A percentile compares a stretch with the other conserved stretches of the same genome.
phyloP scores from a whole-genome alignment of 2,329 filamentous ascomycete genomes.

The Verticillium nubilum region DNA sequence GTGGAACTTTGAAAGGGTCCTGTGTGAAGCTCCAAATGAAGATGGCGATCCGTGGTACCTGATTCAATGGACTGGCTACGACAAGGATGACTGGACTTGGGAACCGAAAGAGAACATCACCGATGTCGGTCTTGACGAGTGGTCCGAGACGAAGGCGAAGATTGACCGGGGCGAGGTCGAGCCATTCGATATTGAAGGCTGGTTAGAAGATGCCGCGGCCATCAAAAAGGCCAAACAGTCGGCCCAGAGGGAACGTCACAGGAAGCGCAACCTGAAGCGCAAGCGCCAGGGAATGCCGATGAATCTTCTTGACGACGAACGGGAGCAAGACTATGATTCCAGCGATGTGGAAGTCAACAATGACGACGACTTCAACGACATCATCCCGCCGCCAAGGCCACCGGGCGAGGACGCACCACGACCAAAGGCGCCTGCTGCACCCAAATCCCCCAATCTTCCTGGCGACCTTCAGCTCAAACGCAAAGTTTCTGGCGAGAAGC shows the following conservation, averaged over 20 bases:
- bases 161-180: slow-evolving; percentile 23
- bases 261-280: slow-evolving; percentile 6
- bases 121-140: slow-evolving; percentile 30
- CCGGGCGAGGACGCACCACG: not conserved
- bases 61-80: slow-evolving; percentile 30
- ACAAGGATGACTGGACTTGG: slow-evolving; percentile 37
- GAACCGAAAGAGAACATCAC: slow-evolving; percentile 41
- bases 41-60: slow-evolving; percentile 23
- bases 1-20: slow-evolving; percentile 46
- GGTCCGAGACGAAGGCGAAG: slow-evolving; percentile 35
- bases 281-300: slow-evolving; percentile 4
- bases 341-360: slow-evolving; percentile 5
- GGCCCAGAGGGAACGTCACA: slow-evolving; percentile 3
- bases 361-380: slow-evolving; percentile 7
- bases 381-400: slow-evolving; percentile 8
- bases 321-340: slow-evolving; percentile 7
- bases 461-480: not conserved
- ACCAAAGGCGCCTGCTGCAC: not conserved
- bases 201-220: slow-evolving; percentile 1
- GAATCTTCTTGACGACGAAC: slow-evolving; percentile 8
- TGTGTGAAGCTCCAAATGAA: slow-evolving; percentile 34
- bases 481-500: slow-evolving; percentile 1
- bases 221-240: slow-evolving; percentile 7
- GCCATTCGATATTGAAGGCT: slow-evolving; percentile 32
- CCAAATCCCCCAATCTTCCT: not conserved